A percentile compares a stretch with the other conserved stretches of the same genome.
phyloP scores from a whole-genome alignment of 805 yeast genomes.

The Saturnispora diversa region DNA sequence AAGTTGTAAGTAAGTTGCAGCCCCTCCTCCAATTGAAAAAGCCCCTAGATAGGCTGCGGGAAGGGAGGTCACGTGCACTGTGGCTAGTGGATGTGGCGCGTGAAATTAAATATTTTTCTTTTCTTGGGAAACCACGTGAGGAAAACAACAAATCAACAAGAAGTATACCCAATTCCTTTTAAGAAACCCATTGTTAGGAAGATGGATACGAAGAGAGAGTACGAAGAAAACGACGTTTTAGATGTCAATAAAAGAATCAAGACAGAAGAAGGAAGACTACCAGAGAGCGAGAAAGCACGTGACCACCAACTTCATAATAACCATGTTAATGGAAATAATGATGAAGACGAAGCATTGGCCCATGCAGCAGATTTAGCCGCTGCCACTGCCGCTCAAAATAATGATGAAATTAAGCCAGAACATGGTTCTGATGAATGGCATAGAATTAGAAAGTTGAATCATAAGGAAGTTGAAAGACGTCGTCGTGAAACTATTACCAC shows the following conservation, averaged over 20 bases:
- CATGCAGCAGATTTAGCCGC: constrained; percentile 12
- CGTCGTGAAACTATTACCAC: constrained; percentile 81
- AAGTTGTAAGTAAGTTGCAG: too few species aligned
- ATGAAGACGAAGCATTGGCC: constrained; percentile 5
- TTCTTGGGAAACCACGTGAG: constrained; percentile 3
- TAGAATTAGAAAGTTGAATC: constrained; percentile 75
- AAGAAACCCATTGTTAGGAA: too few species aligned
- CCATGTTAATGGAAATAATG: background rate
- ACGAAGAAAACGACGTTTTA: background rate
- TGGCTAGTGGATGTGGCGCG: background rate
- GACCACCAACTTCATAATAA: constrained; percentile 1
- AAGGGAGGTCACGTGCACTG: too few species aligned
- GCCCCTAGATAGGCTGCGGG: too few species aligned
- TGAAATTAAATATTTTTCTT: background rate
- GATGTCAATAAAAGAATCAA: constrained; percentile 1
- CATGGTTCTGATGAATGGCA: constrained; percentile 79
- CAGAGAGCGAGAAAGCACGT: constrained; percentile 2
- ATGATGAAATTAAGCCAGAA: background rate
- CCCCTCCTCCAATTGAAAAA: too few species aligned
- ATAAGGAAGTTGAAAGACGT: constrained; percentile 91
- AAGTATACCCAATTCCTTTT: background rate
- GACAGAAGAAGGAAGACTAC: background rate
- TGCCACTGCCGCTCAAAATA: constrained; percentile 3
- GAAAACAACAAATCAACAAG: background rate
- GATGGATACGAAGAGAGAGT: constrained; percentile 3